These are phyloP conservation scores for Alternaria arborescens DNA, from an alignment of 2,329 filamentous ascomycete genomes.

Conservation along the genomic window DNA sequence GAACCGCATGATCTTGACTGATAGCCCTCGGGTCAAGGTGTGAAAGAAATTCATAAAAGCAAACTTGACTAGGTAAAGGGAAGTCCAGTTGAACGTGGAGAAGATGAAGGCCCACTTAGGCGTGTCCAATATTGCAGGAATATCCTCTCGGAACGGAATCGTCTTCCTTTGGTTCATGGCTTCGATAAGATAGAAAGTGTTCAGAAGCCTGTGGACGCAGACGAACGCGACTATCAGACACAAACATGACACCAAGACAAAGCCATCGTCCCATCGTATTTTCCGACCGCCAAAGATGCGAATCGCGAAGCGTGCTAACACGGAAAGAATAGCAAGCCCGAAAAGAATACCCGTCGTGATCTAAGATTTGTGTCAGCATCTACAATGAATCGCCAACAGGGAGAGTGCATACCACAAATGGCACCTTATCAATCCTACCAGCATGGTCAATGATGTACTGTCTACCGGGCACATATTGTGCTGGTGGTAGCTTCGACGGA, in stretches of 20 bases:
- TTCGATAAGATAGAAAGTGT: constrained; percentile 12
- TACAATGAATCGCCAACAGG: neutral
- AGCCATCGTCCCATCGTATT: constrained; percentile 7
- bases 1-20: neutral
- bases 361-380: neutral
- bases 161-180: constrained; percentile 12
- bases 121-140: constrained; percentile 7
- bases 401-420: constrained; percentile 5
- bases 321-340: constrained; percentile 1
- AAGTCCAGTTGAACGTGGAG: constrained; percentile 8
- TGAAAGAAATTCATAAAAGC: constrained; percentile 13
- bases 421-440: constrained; percentile 1
- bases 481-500: constrained; percentile 3
- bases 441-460: constrained; percentile 1
- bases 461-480: constrained; percentile 6
- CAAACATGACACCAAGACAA: neutral
- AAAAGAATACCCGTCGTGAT: constrained; percentile 3
- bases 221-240: neutral
- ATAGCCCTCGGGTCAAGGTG: neutral
- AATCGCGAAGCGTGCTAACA: constrained; percentile 5
- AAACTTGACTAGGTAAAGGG: constrained; percentile 12
- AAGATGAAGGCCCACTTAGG: constrained; percentile 8
- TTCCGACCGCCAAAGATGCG: constrained; percentile 6
- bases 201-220: constrained; percentile 6
- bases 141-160: constrained; percentile 9